Conservation (phyloP, 2,329 filamentous ascomycete species). For the Gnomoniopsis smithogilvyi region DNA sequence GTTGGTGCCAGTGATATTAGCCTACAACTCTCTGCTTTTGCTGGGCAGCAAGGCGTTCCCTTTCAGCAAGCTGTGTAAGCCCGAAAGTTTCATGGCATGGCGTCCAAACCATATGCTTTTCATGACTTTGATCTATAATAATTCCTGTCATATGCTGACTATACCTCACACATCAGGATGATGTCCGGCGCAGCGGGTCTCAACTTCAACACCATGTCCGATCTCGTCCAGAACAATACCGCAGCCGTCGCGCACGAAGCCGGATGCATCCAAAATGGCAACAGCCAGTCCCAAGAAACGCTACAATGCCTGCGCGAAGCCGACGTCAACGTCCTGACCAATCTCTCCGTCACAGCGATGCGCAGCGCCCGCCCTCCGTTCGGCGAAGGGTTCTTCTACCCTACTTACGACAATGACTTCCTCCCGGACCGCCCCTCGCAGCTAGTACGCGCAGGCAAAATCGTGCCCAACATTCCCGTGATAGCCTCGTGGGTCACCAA, state of each 20-base stretch:
- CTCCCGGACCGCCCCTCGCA: conserved; percentile 25
- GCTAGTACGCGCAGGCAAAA: conserved; percentile 23
- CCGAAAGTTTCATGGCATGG: background rate
- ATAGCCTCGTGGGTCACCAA: conserved; percentile 22
- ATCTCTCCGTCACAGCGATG: conserved; percentile 24
- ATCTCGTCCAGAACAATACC: conserved; percentile 24
- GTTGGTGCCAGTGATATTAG: conserved; percentile 28
- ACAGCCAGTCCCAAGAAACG: conserved; percentile 9
- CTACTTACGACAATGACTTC: conserved; percentile 25
- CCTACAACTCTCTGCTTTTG: conserved; percentile 26
- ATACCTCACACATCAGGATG: conserved; percentile 18
- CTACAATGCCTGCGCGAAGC: conserved; percentile 22
- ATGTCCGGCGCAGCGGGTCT: conserved; percentile 27
- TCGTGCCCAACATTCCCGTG: conserved; percentile 19
- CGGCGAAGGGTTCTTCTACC: conserved; percentile 22
- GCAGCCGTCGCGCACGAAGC: conserved; percentile 20
- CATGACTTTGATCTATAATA: background rate
- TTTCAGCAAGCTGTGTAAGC: conserved; percentile 28
- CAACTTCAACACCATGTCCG: conserved; percentile 27
- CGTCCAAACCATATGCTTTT: background rate
- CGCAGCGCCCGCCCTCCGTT: conserved; percentile 21
- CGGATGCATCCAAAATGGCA: conserved; percentile 17
- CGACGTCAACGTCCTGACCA: conserved; percentile 20
- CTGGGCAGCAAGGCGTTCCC: conserved; percentile 22
- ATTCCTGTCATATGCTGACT: background rate